Evolutionary conservation across 2,329 filamentous ascomycete species (phyloP).

Genomic region (Scedosporium dehoogii): DNA sequence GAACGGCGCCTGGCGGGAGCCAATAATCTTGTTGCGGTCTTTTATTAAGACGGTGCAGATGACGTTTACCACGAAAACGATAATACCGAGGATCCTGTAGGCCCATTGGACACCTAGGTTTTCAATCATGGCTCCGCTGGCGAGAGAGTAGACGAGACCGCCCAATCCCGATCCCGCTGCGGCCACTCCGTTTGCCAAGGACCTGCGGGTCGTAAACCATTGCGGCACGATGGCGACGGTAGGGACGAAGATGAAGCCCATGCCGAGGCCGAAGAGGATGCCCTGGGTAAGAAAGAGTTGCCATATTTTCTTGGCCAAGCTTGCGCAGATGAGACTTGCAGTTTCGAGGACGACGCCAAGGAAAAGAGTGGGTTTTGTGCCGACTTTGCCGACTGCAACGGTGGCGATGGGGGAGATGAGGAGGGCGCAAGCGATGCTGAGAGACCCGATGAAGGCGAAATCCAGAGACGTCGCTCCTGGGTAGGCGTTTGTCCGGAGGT

Average conservation of each 20-base stretch:
- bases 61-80: constrained; percentile 54
- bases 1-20: constrained; percentile 57
- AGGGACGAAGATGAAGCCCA: constrained; percentile 67
- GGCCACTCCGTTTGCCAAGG: constrained; percentile 58
- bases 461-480: constrained; percentile 52
- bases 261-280: constrained; percentile 64
- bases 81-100: constrained; percentile 54
- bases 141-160: constrained; percentile 60
- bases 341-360: constrained; percentile 56
- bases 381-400: constrained; percentile 45
- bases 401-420: constrained; percentile 61
- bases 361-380: constrained; percentile 54
- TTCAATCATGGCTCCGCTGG: constrained; percentile 57
- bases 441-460: constrained; percentile 64
- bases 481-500: constrained; percentile 48
- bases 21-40: constrained; percentile 64
- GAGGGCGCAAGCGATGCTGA: constrained; percentile 38
- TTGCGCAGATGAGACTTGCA: constrained; percentile 56
- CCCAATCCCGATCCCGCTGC: constrained; percentile 65
- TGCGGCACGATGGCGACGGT: constrained; percentile 59
- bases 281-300: constrained; percentile 70
- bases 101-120: constrained; percentile 56
- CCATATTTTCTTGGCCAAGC: constrained; percentile 60
- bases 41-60: constrained; percentile 52
- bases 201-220: constrained; percentile 62